Conservation (phyloP, 2,329 filamentous ascomycete genomes). For the Botrytis tulipae region DNA sequence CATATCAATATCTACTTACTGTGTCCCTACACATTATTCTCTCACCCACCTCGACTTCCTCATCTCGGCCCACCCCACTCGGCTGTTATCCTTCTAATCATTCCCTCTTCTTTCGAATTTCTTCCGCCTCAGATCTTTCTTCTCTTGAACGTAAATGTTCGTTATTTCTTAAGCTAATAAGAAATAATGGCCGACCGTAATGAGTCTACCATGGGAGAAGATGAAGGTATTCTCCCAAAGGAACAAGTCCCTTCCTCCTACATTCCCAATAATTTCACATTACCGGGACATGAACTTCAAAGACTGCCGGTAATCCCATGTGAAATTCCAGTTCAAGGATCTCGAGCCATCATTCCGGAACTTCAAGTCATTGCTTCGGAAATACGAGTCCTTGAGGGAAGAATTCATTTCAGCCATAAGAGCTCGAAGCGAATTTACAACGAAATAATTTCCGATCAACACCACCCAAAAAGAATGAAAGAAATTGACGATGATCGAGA, state of each 20-base stretch:
- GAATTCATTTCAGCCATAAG: background rate
- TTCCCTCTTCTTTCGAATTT: background rate
- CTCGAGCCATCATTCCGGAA: background rate
- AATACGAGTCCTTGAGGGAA: background rate
- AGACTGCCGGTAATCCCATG: background rate
- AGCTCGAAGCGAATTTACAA: background rate
- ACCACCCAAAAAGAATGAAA: background rate
- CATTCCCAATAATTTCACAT: constrained; percentile 6
- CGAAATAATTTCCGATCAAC: background rate
- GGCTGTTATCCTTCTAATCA: background rate
- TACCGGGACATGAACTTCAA: background rate
- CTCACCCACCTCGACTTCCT: background rate
- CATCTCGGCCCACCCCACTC: background rate
- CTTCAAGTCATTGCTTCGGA: background rate
- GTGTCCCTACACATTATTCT: background rate
- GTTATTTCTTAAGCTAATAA: too few relatives aligned
- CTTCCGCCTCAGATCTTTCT: background rate
- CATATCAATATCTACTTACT: background rate
- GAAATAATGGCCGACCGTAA: background rate
- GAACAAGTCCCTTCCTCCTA: background rate
- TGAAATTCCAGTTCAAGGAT: background rate
- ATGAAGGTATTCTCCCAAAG: background rate
- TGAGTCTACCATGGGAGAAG: background rate
- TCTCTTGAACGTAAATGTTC: background rate
- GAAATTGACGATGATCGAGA: background rate